Conservation (phyloP, 371 early-diverging fungal genomes). For the Mortierella polycephala region DNA sequence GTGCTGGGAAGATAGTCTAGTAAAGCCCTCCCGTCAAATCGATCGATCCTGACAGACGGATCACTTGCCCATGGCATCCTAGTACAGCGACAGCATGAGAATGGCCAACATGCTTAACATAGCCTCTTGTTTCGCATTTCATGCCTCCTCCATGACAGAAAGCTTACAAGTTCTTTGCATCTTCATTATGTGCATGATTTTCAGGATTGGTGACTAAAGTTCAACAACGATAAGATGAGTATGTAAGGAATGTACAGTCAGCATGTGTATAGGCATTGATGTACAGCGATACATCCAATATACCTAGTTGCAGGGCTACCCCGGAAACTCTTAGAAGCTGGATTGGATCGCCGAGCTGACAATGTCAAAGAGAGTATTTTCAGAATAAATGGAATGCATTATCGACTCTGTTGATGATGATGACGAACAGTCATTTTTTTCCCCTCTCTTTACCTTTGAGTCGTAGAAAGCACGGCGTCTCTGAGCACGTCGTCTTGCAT, state of each 20-base stretch:
- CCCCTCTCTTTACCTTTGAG: constrained; percentile 57
- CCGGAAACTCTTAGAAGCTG: constrained; percentile 69
- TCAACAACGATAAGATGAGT: background rate
- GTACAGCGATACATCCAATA: background rate
- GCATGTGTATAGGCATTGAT: background rate
- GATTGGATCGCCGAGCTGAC: constrained; percentile 66
- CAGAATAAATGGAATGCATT: background rate
- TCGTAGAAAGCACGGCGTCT: constrained; percentile 68
- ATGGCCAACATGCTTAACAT: background rate
- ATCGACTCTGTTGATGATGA: no score
- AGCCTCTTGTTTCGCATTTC: background rate
- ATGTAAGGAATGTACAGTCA: background rate
- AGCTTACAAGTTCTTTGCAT: constrained; percentile 31
- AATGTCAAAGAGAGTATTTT: background rate
- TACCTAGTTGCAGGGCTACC: constrained; percentile 58
- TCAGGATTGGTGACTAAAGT: constrained; percentile 37
- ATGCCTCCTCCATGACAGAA: background rate
- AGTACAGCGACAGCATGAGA: background rate
- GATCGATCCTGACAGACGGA: constrained; percentile 37
- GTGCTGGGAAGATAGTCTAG: constrained; percentile 62
- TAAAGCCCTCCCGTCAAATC: constrained; percentile 70
- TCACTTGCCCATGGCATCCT: constrained; percentile 51
- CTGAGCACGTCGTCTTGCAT: constrained; percentile 60
- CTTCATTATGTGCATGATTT: constrained; percentile 33
- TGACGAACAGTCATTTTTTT: background rate